Conservation (phyloP, 257 asterid genomes). For the Plantago ovata region DNA sequence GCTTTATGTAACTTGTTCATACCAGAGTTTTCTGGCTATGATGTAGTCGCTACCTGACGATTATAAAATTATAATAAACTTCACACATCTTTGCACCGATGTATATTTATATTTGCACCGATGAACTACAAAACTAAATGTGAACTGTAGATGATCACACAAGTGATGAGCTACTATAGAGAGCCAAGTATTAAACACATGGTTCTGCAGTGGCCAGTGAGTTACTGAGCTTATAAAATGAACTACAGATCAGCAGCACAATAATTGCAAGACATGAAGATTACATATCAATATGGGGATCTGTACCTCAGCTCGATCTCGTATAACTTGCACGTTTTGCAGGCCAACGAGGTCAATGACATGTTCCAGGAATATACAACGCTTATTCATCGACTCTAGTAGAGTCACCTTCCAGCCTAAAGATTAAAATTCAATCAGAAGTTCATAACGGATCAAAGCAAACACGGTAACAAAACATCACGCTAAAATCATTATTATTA, state of each 20-base stretch:
- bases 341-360: conserved; percentile 49
- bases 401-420: conserved; percentile 89
- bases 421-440: conserved; percentile 19
- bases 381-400: conserved; percentile 81
- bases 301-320: conserved; percentile 85
- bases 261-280: background rate
- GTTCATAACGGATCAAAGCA: background rate
- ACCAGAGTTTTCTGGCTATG: too few species aligned
- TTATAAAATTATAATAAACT: too few species aligned
- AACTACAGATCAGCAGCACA: background rate
- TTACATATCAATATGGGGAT: background rate
- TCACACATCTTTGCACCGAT: too few species aligned
- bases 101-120: background rate
- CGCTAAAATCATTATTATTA: conserved; percentile 16
- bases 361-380: conserved; percentile 85
- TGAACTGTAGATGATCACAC: background rate
- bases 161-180: background rate
- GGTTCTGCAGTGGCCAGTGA: background rate
- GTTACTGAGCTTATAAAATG: background rate
- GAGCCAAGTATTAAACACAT: background rate
- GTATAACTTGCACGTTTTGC: conserved; percentile 63
- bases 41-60: too few species aligned
- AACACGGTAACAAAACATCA: background rate
- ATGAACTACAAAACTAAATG: background rate
- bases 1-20: too few species aligned